These are phyloP conservation scores for Suillus subaureus DNA, from an alignment of 768 basidiomycete genomes.

Conservation along the genomic window DNA sequence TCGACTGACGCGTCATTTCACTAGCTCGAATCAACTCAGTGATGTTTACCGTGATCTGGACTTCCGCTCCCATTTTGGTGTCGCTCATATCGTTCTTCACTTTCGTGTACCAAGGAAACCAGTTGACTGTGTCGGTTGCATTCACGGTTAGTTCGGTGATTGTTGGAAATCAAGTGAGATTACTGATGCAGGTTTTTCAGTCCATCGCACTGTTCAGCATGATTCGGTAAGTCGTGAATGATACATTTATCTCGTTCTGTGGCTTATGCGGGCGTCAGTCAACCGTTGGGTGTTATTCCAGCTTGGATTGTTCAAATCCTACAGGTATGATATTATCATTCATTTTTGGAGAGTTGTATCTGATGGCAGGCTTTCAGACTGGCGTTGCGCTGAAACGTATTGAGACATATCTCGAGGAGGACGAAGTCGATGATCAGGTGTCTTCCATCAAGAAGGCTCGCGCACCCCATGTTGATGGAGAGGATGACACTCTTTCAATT, in stretches of 20 bases:
- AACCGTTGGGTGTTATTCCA: conserved; percentile 80
- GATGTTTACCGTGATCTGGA: conserved; percentile 74
- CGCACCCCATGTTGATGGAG: conserved; percentile 21
- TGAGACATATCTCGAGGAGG: conserved; percentile 59
- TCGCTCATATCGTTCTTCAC: conserved; percentile 79
- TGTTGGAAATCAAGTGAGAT: background rate
- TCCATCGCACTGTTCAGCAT: conserved; percentile 84
- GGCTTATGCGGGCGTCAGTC: conserved; percentile 33
- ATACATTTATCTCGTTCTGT: conserved; percentile 2
- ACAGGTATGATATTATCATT: conserved; percentile 38
- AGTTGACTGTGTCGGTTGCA: conserved; percentile 77
- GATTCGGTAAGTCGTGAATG: conserved; percentile 56
- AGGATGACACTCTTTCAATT: conserved; percentile 46
- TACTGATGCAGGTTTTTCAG: conserved; percentile 30
- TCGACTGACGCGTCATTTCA: background rate
- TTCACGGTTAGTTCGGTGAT: conserved; percentile 63
- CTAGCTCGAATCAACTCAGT: conserved; percentile 72
- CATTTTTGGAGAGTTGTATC: background rate
- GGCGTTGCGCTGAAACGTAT: conserved; percentile 63
- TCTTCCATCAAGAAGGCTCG: conserved; percentile 51
- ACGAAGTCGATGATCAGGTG: conserved; percentile 63
- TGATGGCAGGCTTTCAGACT: conserved; percentile 36
- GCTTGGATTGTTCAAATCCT: conserved; percentile 78
- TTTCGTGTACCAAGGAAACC: conserved; percentile 70
- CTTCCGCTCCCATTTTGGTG: conserved; percentile 73